Evolutionary conservation across 345 rosid genomes (phyloP), one percentile per base, ranked within the genome.

Genomic region (Moricandia arvensis): DNA sequence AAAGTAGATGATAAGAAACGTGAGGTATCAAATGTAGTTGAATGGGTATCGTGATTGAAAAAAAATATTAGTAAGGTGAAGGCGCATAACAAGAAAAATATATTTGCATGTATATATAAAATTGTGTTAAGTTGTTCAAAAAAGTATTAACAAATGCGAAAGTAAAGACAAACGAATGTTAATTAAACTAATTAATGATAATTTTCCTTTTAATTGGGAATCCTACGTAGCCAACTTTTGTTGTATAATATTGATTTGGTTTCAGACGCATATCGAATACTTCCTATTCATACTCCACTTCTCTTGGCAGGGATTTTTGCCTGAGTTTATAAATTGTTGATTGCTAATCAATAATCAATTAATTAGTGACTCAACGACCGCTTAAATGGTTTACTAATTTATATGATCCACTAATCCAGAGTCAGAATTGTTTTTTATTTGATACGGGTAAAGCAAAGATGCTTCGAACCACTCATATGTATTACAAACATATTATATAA

Each of bases 191-290:
- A 16, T 21, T 21, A 21, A 26, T 33, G 68, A 66, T 84, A 58
- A 72, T 67, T 75, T 57, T 60, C 53, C 63, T 33, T 8, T 63
- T 58, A 63, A 74, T 63, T 84, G 87, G 85, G 61, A 79, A 79
- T 89, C 93, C 87, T 29, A 85, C 90, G 84, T 59, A 83, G 86
- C 81, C 80, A 87, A 74, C 88, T 29, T 70, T 72, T 65, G 68
- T 43, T 63, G 34, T 61, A 38, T 33, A 24, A 33, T 58, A 67
- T 58, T 69, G 71, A 70, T 62, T 1, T 8, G 13, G 13, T 63
- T 63, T 69, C 69, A 76, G 8, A 33, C 64, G 53, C 65, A 74
- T 27, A 64, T 16, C 55, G 57, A 10, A 63, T 73, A 73, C 49
- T 41, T 1, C 53, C 17, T 49, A 51, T 34, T 67, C 53, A 0